Conservation (phyloP, 371 early-diverging fungal genomes). For the Circinella umbellata region DNA sequence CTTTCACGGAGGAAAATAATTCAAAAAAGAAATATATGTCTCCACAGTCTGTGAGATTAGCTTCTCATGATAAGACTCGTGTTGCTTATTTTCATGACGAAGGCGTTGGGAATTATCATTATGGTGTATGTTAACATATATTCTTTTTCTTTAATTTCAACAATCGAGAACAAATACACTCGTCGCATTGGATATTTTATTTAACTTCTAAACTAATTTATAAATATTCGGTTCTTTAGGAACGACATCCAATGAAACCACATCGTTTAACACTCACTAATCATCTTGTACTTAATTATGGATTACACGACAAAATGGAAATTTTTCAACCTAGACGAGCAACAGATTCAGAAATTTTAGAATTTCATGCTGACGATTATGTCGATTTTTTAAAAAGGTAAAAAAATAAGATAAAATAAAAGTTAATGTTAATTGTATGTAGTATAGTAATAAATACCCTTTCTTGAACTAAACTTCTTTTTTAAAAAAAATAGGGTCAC, state of each 20-base stretch:
- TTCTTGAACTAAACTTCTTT: no score
- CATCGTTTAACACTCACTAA: slow-evolving; percentile 92
- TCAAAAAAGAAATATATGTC: slow-evolving; percentile 45
- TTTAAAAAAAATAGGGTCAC: slow-evolving; percentile 69
- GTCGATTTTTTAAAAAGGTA: slow-evolving; percentile 95
- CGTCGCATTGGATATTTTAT: not conserved
- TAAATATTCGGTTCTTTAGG: slow-evolving; percentile 34
- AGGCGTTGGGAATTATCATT: slow-evolving; percentile 89
- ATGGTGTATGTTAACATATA: slow-evolving; percentile 65
- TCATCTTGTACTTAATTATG: slow-evolving; percentile 88
- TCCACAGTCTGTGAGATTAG: slow-evolving; percentile 38
- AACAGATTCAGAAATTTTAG: slow-evolving; percentile 93
- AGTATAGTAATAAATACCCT: no score
- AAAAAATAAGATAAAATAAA: no score
- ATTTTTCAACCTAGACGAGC: slow-evolving; percentile 91
- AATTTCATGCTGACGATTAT: slow-evolving; percentile 98
- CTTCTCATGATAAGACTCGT: slow-evolving; percentile 58
- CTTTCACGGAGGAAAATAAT: slow-evolving; percentile 46
- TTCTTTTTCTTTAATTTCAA: not conserved
- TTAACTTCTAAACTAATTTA: not conserved
- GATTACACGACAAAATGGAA: slow-evolving; percentile 86
- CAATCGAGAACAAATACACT: no score
- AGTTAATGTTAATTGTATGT: no score
- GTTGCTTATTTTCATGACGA: slow-evolving; percentile 91
- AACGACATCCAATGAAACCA: slow-evolving; percentile 97